Percentiles rank a stretch among this genome's conserved stretches.
Evolutionary conservation across 768 basidiomycete genomes (phyloP).

Genomic region (Cystobasidium ongulense): DNA sequence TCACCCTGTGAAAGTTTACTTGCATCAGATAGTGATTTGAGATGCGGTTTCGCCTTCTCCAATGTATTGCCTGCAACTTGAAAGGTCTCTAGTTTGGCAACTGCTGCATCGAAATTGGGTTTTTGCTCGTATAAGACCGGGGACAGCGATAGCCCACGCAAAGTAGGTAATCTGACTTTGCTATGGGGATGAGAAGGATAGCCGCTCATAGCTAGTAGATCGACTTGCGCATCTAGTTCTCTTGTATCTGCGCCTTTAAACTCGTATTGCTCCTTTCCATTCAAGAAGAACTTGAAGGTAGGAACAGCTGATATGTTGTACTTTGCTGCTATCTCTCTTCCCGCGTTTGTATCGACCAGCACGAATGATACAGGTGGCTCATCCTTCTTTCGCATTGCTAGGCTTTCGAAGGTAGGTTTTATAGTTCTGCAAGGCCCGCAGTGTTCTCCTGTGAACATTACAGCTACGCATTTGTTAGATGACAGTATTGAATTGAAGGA

Average conservation of each 20-base stretch:
- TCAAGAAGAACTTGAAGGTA: slow-evolving; percentile 78
- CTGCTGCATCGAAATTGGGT: slow-evolving; percentile 60
- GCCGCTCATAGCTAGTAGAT: slow-evolving; percentile 64
- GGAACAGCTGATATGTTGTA: slow-evolving; percentile 70
- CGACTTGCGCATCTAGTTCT: slow-evolving; percentile 65
- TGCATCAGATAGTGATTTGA: slow-evolving; percentile 48
- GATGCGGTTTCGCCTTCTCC: slow-evolving; percentile 51
- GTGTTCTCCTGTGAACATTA: slow-evolving; percentile 53
- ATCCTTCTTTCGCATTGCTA: slow-evolving; percentile 56
- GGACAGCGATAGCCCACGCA: slow-evolving; percentile 49
- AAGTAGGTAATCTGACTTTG: slow-evolving; percentile 53
- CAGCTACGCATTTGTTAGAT: slow-evolving; percentile 51
- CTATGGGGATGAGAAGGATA: slow-evolving; percentile 77
- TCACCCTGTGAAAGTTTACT: slow-evolving; percentile 40
- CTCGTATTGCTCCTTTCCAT: slow-evolving; percentile 63
- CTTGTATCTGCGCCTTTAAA: slow-evolving; percentile 62
- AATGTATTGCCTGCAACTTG: slow-evolving; percentile 19
- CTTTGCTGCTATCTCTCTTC: slow-evolving; percentile 55
- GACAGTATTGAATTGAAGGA: slow-evolving; percentile 75
- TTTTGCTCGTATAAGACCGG: slow-evolving; percentile 69
- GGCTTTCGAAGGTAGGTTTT: slow-evolving; percentile 69
- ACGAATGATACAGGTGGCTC: slow-evolving; percentile 57
- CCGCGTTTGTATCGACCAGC: slow-evolving; percentile 72
- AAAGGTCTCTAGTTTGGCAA: slow-evolving; percentile 57
- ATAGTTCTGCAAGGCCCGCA: slow-evolving; percentile 77